Percentiles rank a stretch among this genome's conserved stretches.
Evolutionary conservation across 495 filamentous ascomycete genomes (phyloP).

Genomic region (Entonaema liquescens): DNA sequence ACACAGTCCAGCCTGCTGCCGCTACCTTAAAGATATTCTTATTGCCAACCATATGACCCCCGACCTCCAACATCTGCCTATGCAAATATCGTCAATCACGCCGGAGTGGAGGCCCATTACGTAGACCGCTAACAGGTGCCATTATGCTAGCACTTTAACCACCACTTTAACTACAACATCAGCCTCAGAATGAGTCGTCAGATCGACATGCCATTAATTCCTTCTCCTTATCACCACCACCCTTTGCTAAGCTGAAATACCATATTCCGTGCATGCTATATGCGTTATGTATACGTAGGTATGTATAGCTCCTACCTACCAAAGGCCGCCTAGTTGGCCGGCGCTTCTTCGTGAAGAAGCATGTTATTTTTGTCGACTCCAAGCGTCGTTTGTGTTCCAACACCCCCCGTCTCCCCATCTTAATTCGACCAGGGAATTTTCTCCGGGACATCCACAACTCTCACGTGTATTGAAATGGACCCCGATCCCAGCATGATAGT

Average conservation of each 20-base stretch:
- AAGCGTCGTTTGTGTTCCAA: constrained; percentile 5
- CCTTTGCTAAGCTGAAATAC: neutral
- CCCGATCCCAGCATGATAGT: constrained; percentile 33
- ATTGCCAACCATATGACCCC: neutral
- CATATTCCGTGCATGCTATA: neutral
- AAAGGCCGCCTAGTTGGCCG: neutral
- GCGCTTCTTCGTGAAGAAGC: constrained; percentile 17
- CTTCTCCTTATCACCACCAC: constrained; percentile 3
- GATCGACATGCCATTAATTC: constrained; percentile 36
- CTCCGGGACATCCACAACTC: constrained; percentile 21
- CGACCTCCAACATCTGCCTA: neutral
- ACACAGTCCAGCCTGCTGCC: constrained; percentile 23
- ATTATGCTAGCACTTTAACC: constrained; percentile 1
- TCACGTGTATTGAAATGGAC: constrained; percentile 25
- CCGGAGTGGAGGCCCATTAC: constrained; percentile 25
- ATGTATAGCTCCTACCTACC: neutral
- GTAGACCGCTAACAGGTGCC: constrained; percentile 14
- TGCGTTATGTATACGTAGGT: too few species aligned
- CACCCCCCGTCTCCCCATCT: constrained; percentile 12
- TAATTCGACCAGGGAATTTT: constrained; percentile 29
- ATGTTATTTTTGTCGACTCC: constrained; percentile 35
- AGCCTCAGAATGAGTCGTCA: constrained; percentile 23
- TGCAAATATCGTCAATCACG: constrained; percentile 17
- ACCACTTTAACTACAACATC: neutral
- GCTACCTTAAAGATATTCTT: constrained; percentile 14